Base-by-base conservation (phyloP, 768 basidiomycete species). In the Gautieria morchelliformis region DNA sequence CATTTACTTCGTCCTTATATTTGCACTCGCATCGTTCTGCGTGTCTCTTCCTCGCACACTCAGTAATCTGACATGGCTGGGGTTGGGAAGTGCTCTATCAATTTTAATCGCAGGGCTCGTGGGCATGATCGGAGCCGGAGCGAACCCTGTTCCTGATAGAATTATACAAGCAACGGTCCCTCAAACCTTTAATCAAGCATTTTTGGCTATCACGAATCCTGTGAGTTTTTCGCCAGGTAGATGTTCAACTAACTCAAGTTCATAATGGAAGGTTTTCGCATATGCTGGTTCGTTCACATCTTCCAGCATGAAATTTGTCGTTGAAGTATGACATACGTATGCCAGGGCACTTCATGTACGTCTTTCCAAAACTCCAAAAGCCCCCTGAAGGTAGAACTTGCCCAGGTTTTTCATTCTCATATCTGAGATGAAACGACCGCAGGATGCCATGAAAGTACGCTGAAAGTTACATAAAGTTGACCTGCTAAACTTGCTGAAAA, bases 331-430 rank as follows among this genome's bases (percentile, higher is more conserved):
- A 44, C 20, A 10, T 17, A 44, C 24, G 1, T 50, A 46, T 27
- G 32, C 19, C 59, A 78, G 77, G 78, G 0, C 78, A 81, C 62
- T 80, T 81, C 65, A 76, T 79, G 78, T 78, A 63, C 24, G 70
- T 50, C 4, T 19, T 33, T 45, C n/a, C 32, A 24, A 54, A 41
- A 27, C 19, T 19, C 45, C 9, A 22, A 17, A 33, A 24, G 20
- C 14, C 37, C 42, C 41, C 51, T 37, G n/a, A 27, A 37, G 39
- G 12, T 50, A 58, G 62, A 44, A 39, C n/a, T 49, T 2, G n/a
- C 32, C 27, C 42, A 79, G 78, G 75, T 80, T 81, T 63, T 81
- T 81, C 61, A 75, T 81, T 41, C 64, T 80, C n/a, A 79, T 80
- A 32, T 80, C 80, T 14, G 80, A 82, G 62, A 80, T 81, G 80